A percentile compares a stretch with the other conserved stretches of the same genome.
phyloP scores from a whole-genome alignment of 2,329 filamentous ascomycete species.

The Mycosphaerella arachidis region DNA sequence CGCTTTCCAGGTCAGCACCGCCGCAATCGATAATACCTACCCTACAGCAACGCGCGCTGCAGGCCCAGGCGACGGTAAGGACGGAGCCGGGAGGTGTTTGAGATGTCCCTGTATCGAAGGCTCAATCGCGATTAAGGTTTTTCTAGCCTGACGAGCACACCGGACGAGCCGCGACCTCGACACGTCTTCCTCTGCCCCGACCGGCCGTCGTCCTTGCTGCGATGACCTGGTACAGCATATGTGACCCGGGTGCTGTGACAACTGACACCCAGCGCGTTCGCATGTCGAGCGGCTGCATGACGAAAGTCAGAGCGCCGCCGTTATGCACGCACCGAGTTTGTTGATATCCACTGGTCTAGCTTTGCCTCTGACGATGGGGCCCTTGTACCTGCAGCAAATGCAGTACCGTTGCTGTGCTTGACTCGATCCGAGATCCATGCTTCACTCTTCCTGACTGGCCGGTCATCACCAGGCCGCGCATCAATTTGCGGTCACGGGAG shows the following conservation, averaged over 20 bases:
- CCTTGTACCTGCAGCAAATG: slow-evolving; percentile 20
- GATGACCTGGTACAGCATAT: background rate
- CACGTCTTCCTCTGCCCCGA: background rate
- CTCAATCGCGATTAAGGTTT: background rate
- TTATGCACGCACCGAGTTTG: slow-evolving; percentile 8
- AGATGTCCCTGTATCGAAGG: background rate
- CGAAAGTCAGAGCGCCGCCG: slow-evolving; percentile 3
- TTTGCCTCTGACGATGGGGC: background rate
- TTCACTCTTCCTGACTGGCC: slow-evolving; percentile 18
- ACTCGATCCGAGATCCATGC: slow-evolving; percentile 16
- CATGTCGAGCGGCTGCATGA: slow-evolving; percentile 7
- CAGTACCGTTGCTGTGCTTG: slow-evolving; percentile 15
- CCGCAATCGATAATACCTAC: background rate
- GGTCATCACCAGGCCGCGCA: background rate
- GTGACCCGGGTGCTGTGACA: slow-evolving; percentile 1
- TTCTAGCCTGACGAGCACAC: background rate
- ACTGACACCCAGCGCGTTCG: background rate
- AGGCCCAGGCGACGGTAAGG: slow-evolving; percentile 1
- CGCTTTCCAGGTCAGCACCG: background rate
- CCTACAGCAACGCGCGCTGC: background rate
- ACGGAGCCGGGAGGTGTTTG: background rate
- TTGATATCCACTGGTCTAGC: slow-evolving; percentile 3
- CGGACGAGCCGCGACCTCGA: background rate
- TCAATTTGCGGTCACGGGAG: background rate
- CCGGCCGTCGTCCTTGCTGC: background rate